Evolutionary conservation across 208 protist species (phyloP).

Genomic region (Trypanosoma congolense): DNA sequence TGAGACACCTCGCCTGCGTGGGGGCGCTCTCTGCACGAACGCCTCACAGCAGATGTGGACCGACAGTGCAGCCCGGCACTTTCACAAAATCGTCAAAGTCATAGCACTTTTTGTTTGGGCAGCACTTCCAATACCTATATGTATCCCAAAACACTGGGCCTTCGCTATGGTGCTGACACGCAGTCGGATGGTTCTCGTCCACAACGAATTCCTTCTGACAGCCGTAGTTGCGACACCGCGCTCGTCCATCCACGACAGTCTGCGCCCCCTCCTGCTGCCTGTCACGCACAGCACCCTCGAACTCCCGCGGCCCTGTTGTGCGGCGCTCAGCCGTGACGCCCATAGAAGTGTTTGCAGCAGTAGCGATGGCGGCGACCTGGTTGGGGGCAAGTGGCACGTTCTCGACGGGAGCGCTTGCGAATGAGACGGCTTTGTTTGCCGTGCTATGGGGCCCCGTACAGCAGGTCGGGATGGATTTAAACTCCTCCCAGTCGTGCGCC

Average conservation of each 20-base stretch:
- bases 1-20: not conserved
- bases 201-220: slow-evolving; percentile 78
- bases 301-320: slow-evolving; percentile 66
- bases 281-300: slow-evolving; percentile 48
- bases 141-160: slow-evolving; percentile 86
- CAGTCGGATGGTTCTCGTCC: slow-evolving; percentile 49
- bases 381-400: slow-evolving; percentile 42
- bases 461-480: slow-evolving; percentile 68
- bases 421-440: slow-evolving; percentile 40
- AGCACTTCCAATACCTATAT: slow-evolving; percentile 90
- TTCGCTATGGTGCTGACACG: slow-evolving; percentile 64
- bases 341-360: not conserved
- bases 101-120: slow-evolving; percentile 66
- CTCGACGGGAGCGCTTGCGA: slow-evolving; percentile 33
- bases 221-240: slow-evolving; percentile 75
- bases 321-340: slow-evolving; percentile 1
- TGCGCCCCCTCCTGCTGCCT: slow-evolving; percentile 32
- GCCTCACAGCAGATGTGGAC: slow-evolving; percentile 57
- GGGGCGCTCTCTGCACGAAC: not conserved
- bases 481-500: slow-evolving; percentile 80
- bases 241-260: slow-evolving; percentile 68
- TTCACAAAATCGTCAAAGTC: slow-evolving; percentile 89
- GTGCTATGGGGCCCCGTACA: slow-evolving; percentile 45
- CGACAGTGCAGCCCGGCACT: slow-evolving; percentile 65
- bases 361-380: slow-evolving; percentile 21